A percentile compares a stretch with the other conserved stretches of the same genome.
phyloP scores from a whole-genome alignment of 257 asterid genomes.

The Anisodus acutangulus region DNA sequence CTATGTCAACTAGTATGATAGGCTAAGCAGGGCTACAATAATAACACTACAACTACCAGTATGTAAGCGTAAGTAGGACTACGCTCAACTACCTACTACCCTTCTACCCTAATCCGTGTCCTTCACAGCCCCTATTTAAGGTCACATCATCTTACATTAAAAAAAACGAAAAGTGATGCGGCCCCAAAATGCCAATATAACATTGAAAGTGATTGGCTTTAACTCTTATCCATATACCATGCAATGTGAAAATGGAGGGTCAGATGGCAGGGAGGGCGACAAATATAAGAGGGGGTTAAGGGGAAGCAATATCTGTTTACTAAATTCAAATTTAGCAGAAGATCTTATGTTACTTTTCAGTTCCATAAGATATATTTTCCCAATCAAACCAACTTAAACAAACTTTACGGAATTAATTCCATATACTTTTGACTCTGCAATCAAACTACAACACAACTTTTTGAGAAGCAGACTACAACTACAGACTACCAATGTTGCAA shows the following conservation, averaged over 20 bases:
- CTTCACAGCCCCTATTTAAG: too few species aligned
- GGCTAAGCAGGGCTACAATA: too few species aligned
- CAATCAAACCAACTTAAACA: neutral
- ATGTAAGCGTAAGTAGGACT: too few species aligned
- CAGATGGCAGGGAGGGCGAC: neutral
- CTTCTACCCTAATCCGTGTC: too few species aligned
- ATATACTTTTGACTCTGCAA: neutral
- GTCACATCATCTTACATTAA: neutral
- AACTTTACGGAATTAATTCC: slow-evolving; percentile 1
- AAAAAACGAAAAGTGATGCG: neutral
- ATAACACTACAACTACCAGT: too few species aligned
- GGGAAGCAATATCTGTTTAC: slow-evolving; percentile 15
- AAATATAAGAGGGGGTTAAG: neutral
- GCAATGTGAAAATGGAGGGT: slow-evolving; percentile 21
- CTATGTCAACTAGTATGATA: too few species aligned
- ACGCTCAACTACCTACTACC: too few species aligned
- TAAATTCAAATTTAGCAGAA: neutral
- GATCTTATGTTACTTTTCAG: neutral
- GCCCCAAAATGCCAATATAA: neutral
- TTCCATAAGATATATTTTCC: neutral
- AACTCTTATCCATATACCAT: slow-evolving; percentile 5
- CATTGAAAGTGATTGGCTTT: neutral
- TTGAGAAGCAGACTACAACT: slow-evolving; percentile 2
- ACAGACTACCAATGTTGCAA: neutral
- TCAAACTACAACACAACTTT: slow-evolving; percentile 24